Base-by-base conservation (phyloP, 768 basidiomycete species). In the Hirschioporus abietinus region DNA sequence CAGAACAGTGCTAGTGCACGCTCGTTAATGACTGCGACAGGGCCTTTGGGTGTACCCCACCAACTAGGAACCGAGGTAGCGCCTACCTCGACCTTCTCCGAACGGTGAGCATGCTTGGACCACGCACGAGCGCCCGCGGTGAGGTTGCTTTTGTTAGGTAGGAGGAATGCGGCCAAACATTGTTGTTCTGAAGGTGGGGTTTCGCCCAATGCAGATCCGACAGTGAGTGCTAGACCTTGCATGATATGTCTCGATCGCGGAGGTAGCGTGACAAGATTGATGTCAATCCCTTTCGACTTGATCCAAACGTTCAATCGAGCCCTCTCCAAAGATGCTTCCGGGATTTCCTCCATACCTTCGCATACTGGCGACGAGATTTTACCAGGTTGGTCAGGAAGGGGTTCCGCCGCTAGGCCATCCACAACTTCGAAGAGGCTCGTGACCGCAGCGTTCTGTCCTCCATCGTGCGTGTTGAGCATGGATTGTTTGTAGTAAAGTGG, bases 31-130 rank as follows among this genome's bases (percentile, higher is more conserved):
- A 68, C 70, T 0, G 78, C 70, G 25, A 86, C 82, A 0, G 87
- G 80, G 4, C 88, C 88, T 35, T 80, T 80, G 4, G 87, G 81
- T 0, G 70, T 76, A 0, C 86, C 86, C 87, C 87, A 88, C 86
- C 86, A 88, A 5, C 87, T 86, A 10, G 70, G 69, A 59, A 59
- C 25, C 20, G n/a, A n/a, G 57, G 72, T 61, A 71, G n/a, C 64
- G 66, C 36, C 69, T 27, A 1, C 42, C 7, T 64, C 26, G 3
- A 18, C 67, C 74, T 68, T 69, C 70, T 66, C 61, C 15, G 87
- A 88, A 26, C 88, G 78, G 68, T 87, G 87, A 0, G 82, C 81
- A 68, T 89, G 88, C 68, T 89, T 89, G 1, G 86, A 81, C 87
- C 87, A 89, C 7, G 88, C 87, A 27, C 86, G 82, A 1, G 86